Evolutionary conservation across 164 flowering plant genomes (phyloP), one percentile per base, ranked within the genome.

Genomic region (Aristolochia fimbriata): DNA sequence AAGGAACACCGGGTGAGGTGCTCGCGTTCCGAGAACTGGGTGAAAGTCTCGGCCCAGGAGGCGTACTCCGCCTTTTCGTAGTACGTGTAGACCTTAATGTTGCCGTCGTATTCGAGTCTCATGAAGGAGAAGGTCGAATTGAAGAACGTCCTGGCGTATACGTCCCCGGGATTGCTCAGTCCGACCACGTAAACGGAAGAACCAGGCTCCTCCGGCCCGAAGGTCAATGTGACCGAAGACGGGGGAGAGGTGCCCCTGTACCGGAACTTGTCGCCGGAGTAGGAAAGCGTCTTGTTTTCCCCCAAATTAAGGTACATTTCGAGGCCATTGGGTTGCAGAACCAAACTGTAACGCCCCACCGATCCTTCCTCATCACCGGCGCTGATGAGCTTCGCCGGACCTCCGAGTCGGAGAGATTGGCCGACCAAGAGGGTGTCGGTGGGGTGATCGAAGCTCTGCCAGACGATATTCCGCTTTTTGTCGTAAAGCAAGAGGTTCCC

Each of bases 401-500:
- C 30, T 2, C 5, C 30, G 2, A 27, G 3, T 27, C 30, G 59
- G 15, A 82, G 67, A 27, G 68, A 60, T 47, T 83, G 85, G 9
- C 85, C 83, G 51, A 76, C 78, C n/a, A 81, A 61, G 10, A 83
- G 74, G 4, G 85, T 79, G 50, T 83, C 85, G 0, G 82, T 77
- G 0, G 83, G 80, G 51, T 61, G 50, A 52, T 83, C 83, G 55
- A 81, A 81, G 52, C 85, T 83, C 47, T 80, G 89, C 89, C 84
- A 81, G 0, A 79, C 47, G 46, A 73, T 77, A 4, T 57, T 72
- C 0, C 80, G 80, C 19, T 58, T 71, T 4, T 71, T 60, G 59
- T 81, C 79, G 55, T 51, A 47, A 0, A 81, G 77, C 9, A 84
- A 83, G 59, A 80, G n/a, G 74, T 81, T 84, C 5, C 89, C 86